These are phyloP conservation scores for Eutypella sp. DNA, from an alignment of 2,329 filamentous ascomycete species.

Conservation along the genomic window DNA sequence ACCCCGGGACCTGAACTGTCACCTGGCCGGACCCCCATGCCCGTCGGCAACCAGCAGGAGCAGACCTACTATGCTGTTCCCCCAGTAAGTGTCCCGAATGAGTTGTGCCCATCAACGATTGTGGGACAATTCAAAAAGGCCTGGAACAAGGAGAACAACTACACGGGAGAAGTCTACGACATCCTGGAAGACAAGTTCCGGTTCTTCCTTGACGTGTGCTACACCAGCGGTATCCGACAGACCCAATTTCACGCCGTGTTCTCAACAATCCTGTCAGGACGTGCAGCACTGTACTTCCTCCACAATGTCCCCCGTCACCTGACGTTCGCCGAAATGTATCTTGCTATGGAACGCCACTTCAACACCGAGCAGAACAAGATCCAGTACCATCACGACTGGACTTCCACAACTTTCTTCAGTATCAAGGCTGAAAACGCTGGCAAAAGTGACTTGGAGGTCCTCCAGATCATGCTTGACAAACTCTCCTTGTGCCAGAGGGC, in stretches of 20 bases:
- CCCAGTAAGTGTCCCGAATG: background rate
- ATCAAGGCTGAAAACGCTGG: background rate
- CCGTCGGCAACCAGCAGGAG: background rate
- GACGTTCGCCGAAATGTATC: background rate
- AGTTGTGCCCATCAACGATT: slow-evolving; percentile 1
- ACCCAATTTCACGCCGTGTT: slow-evolving; percentile 2
- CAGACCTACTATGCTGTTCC: slow-evolving; percentile 1
- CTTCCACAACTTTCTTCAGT: background rate
- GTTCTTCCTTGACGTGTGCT: slow-evolving; percentile 1
- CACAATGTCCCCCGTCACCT: background rate
- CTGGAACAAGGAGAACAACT: slow-evolving; percentile 3
- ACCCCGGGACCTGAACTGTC: background rate
- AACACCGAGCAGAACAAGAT: background rate
- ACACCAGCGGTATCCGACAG: background rate
- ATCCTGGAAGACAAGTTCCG: slow-evolving; percentile 3
- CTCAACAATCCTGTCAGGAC: background rate
- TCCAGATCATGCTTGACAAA: background rate
- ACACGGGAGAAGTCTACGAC: background rate
- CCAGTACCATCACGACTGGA: background rate
- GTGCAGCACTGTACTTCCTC: too few species aligned
- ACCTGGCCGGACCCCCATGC: background rate
- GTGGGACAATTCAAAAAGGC: slow-evolving; percentile 2
- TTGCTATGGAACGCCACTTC: background rate
- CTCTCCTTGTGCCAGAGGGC: background rate
- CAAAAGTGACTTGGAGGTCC: background rate